Base-by-base conservation (phyloP, 2,329 filamentous ascomycete species). In the Xylaria sp. region DNA sequence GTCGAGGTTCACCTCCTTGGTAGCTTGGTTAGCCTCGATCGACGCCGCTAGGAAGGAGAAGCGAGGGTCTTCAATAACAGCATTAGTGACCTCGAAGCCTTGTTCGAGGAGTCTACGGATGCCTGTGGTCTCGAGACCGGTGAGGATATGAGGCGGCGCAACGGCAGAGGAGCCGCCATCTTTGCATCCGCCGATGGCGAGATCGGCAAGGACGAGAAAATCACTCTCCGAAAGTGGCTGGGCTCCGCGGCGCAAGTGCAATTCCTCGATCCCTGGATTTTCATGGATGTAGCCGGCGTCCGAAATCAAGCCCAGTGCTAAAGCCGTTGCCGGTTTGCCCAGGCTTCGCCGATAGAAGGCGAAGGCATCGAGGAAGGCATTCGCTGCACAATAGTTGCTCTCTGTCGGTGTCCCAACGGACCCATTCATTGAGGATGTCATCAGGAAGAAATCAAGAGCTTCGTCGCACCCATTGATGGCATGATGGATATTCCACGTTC, bases 341-440 rank as follows among this genome's bases (percentile, higher is more conserved):
- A 9, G 23, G 32, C 5, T 70, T 69, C 8, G 76, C 73, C 37
- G 15, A 15, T 76, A 76, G 0, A 73, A 60, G 0, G 77, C 72
- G 12, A 81, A 76, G 0, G 73, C 68, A 50, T 83, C 81, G 2
- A 81, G 74, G 69, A 77, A 82, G 18, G 60, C 70, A 67, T 82
- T 82, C 0, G 74, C 81, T 0, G 79, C 75, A 54, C 73, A 75
- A 52, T 83, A 83, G 58, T 81, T 81, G 44, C 70, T 70, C 59
- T 83, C 80, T 0, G 73, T 76, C 0, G 77, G 69, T 3, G 72
- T 76, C 0, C 79, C 81, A 1, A 79, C 66, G 8, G 70, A 74
- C 0, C 76, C 78, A 0, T 75, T 73, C 9, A 79, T 68, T 56
- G 61, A 79, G 61, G 34, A 78, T 13, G 56, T 75, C 64, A 76